Evolutionary conservation across 306 rosid species (phyloP), one percentile per base, ranked within the genome.

Genomic region (Dalbergia cochinchinensis): DNA sequence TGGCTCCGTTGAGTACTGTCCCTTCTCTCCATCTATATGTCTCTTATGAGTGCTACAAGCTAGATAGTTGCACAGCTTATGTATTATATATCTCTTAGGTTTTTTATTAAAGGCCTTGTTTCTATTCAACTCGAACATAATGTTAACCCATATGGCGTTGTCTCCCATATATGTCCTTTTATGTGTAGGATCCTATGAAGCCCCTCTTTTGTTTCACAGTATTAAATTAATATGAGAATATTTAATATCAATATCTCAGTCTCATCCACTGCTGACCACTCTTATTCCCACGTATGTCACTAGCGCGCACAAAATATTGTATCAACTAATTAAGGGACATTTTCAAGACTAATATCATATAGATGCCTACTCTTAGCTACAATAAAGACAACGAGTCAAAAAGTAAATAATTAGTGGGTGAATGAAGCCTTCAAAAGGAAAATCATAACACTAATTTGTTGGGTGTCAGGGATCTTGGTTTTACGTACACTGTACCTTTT

Each of bases 101-200:
- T 69, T 48, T 57, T 22, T 22, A 78, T 78, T 79, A 62, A 79
- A 57, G 71, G 26, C 11, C 14, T 18, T 39, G 19, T 77, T 77
- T 83, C 8, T 48, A 64, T 78, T 58, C 45, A n/a, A 41, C 74
- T 31, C 51, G 47, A 68, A 69, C 78, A 44, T 54, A 34, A 69
- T 69, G 82, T 79, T 54, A 75, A 62, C 82, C 84, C 84, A 84
- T 69, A 80, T 80, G 82, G 66, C 66, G 11, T 71, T 79, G 83
- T 79, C 81, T 53, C 78, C 73, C 50, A 12, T 44, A 12, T 63
- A 11, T 54, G 5, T 67, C 19, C 22, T 41, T 26, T 18, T 65
- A 34, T 60, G 53, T 51, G 33, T 22, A 44, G 67, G 66, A 78
- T 50, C 58, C 77, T 62, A 71, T 2, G 33, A 61, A 48, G 26